Conservation (phyloP, 2,329 filamentous ascomycete genomes). For the Fonsecaea pedrosoi region DNA sequence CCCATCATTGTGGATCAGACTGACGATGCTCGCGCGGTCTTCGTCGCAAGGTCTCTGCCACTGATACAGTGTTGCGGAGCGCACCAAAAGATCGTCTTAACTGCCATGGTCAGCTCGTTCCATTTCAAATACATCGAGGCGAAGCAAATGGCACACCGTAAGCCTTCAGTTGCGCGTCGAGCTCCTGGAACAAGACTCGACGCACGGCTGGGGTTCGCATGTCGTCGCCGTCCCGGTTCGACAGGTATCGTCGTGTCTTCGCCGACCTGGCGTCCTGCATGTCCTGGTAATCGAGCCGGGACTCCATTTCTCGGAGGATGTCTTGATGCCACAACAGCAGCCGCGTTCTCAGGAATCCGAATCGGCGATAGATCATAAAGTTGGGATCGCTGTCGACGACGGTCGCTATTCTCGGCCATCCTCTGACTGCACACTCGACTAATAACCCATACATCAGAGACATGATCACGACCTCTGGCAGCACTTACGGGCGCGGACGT, state of each 20-base stretch:
- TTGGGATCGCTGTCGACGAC: slow-evolving; percentile 53
- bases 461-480: not conserved
- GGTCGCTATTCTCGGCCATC: slow-evolving; percentile 36
- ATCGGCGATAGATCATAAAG: slow-evolving; percentile 53
- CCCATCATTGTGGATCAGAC: slow-evolving; percentile 26
- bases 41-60: slow-evolving; percentile 12
- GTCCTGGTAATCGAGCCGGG: slow-evolving; percentile 34
- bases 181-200: slow-evolving; percentile 16
- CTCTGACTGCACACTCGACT: slow-evolving; percentile 13
- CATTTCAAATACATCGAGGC: no score
- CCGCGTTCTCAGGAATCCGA: slow-evolving; percentile 51
- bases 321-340: slow-evolving; percentile 46
- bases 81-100: slow-evolving; percentile 24
- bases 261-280: slow-evolving; percentile 9
- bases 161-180: slow-evolving; percentile 18
- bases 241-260: not conserved
- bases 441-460: not conserved
- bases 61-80: slow-evolving; percentile 18
- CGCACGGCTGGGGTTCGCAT: slow-evolving; percentile 5
- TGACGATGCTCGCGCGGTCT: slow-evolving; percentile 18
- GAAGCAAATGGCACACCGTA: slow-evolving; percentile 14
- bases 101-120: not conserved
- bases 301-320: slow-evolving; percentile 42
- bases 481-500: not conserved
- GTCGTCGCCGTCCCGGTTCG: slow-evolving; percentile 24